Evolutionary conservation across 768 basidiomycete genomes (phyloP).

Genomic region (Clitopilus hobsonii): DNA sequence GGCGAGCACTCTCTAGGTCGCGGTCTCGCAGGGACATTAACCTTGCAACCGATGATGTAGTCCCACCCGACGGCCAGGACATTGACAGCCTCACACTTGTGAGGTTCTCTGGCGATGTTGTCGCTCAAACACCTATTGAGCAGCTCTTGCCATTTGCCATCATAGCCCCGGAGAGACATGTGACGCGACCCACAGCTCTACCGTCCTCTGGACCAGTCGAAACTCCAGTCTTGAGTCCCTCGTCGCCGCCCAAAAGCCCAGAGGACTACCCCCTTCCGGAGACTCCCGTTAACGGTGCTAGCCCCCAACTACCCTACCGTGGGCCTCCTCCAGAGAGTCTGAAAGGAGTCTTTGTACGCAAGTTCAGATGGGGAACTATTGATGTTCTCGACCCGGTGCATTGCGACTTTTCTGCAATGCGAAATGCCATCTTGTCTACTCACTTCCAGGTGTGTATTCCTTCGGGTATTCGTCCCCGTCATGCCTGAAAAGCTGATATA

Average conservation of each 20-base stretch:
- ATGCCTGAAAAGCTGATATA: neutral
- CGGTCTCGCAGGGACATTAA: constrained; percentile 70
- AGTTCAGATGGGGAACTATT: constrained; percentile 85
- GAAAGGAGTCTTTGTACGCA: constrained; percentile 70
- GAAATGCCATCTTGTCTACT: constrained; percentile 79
- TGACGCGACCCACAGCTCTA: neutral
- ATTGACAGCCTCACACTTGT: constrained; percentile 70
- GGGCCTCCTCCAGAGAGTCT: constrained; percentile 65
- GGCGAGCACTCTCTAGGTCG: constrained; percentile 53
- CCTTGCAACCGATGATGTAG: constrained; percentile 52
- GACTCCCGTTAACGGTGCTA: constrained; percentile 32
- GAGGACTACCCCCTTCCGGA: constrained; percentile 38
- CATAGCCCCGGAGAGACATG: constrained; percentile 63
- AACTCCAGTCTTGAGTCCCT: constrained; percentile 21
- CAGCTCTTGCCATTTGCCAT: constrained; percentile 73
- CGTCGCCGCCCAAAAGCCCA: constrained; percentile 29
- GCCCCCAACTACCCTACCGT: constrained; percentile 36
- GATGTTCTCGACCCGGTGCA: constrained; percentile 84
- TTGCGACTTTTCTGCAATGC: constrained; percentile 83
- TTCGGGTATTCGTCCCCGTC: neutral
- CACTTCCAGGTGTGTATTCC: constrained; percentile 67
- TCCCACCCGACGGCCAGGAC: constrained; percentile 54
- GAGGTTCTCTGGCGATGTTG: constrained; percentile 68
- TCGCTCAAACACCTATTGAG: constrained; percentile 56
- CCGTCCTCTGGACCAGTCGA: constrained; percentile 21